Base-by-base conservation (phyloP, 257 asterid genomes). In the Handroanthus guayacan region DNA sequence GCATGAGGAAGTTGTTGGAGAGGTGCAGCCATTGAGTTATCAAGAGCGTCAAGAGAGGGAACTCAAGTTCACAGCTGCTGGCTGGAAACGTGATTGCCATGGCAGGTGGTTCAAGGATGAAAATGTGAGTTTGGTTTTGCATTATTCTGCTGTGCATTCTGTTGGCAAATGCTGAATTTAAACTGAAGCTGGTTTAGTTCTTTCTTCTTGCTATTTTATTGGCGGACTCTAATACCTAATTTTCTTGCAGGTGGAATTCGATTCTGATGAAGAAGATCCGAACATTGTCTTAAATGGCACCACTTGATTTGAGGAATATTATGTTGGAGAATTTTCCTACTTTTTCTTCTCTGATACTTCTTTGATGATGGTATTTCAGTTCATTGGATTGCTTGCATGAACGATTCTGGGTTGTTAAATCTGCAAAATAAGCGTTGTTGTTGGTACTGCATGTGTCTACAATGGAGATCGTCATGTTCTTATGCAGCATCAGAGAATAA, bases 91-190 rank as follows among this genome's bases (percentile, higher is more conserved):
- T 2, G 94, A 89, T 74, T 74, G 89, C 84, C 81, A 82, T 74
- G 97, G 96, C 62, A 80, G 79, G 81, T 92, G 97, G 97, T 92
- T 79, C 85, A 92, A 86, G 89, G 97, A 89, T 79, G 97, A 91
- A 81, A 88, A 84, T 67, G 97, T 88, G 75, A 78, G 96, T 82
- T 82, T 71, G 16, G 12, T 18, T 31, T n/a, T 74, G 10, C 39
- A 37, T 69, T 58, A 51, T 36, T 51, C 58, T 52, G 54, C 72
- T 47, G 45, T 10, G 7, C 6, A 2, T 18, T 16, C 77, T 48
- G 68, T 16, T 62, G 37, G 55, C 8, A 31, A 18, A 47, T 34
- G 38, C 52, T 31, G 62, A 2, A 10, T 20, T 20, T 13, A n/a
- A 36, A 38, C 25, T 36, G 62, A 54, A 13, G 76, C 31, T 61